Base-by-base conservation (phyloP, 345 rosid species). In the Arabidopsis arenosa region DNA sequence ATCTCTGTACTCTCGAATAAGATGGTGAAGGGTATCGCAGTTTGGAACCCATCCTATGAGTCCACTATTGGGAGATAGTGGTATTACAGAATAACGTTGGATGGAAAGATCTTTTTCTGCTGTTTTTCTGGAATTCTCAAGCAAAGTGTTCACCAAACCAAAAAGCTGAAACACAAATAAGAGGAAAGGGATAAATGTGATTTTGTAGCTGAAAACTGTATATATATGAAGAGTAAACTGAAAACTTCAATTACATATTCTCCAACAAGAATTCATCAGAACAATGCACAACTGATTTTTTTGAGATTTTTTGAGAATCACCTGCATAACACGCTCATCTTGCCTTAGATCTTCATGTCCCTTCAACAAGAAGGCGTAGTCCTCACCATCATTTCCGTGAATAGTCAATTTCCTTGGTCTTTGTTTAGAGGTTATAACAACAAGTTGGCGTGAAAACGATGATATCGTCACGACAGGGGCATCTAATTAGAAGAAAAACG, bases 281-380 rank as follows among this genome's bases (percentile, higher is more conserved):
- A 63, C 11, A 48, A n/a, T 1, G 51, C 33, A 77, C 58, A 73
- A 64, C 48, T 64, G 37, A 35, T 30, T 5, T 45, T 55, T 28
- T 12, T 48, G 9, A 62, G 74, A 79, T 5, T 45, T 55, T 28
- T n/a, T 48, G 9, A 62, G 74, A 79, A 36, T 17, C 68, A 94
- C 98, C 97, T 95, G 99, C 99, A 95, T 95, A 79, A 95, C 99
- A 75, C 98, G 99, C 70, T 95, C 99, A 85, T 95, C 98, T 74
- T 95, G 99, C 80, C 99, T 96, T 52, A 95, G 76, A 83, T 95
- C 99, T 84, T 95, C 99, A 76, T 95, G 99, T 36, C 99, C 98
- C 85, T 95, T 95, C 70, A 95, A 85, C 86, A 95, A 80, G 80
- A 92, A 95, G 66, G 96, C 89, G 76, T 95, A 80, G 63, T 90